phyloP scores from a whole-genome alignment of 1,284 basidiomycete genomes.

The Pholiota adiposa region DNA sequence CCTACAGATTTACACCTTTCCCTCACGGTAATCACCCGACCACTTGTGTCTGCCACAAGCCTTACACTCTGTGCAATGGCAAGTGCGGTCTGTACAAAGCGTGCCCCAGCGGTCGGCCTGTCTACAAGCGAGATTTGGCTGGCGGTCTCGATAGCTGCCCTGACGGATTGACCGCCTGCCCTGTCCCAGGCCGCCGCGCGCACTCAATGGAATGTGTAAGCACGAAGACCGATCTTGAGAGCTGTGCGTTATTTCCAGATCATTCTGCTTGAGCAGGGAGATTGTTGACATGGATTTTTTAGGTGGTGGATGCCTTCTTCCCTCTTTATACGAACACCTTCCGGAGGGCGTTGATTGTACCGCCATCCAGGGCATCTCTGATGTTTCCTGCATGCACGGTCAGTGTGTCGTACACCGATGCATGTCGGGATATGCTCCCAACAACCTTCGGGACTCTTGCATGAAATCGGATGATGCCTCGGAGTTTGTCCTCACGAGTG shows the following conservation, averaged over 20 bases:
- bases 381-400: slow-evolving; percentile 51
- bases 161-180: slow-evolving; percentile 43
- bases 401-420: slow-evolving; percentile 51
- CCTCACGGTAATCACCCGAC: slow-evolving; percentile 30
- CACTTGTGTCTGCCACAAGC: slow-evolving; percentile 44
- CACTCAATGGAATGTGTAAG: slow-evolving; percentile 54
- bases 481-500: neutral
- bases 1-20: slow-evolving; percentile 30
- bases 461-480: slow-evolving; percentile 8
- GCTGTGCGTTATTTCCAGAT: slow-evolving; percentile 45
- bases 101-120: slow-evolving; percentile 37
- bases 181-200: slow-evolving; percentile 38
- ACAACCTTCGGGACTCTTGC: slow-evolving; percentile 32
- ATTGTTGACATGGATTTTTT: slow-evolving; percentile 1
- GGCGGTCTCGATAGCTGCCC: slow-evolving; percentile 29
- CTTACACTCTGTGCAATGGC: slow-evolving; percentile 50
- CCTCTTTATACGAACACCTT: slow-evolving; percentile 31
- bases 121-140: slow-evolving; percentile 33
- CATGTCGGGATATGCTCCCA: slow-evolving; percentile 43
- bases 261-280: neutral
- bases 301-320: slow-evolving; percentile 56
- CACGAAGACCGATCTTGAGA: slow-evolving; percentile 50
- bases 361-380: slow-evolving; percentile 48
- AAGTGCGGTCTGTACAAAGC: slow-evolving; percentile 43
- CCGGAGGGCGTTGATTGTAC: slow-evolving; percentile 49